Evolutionary conservation across 495 filamentous ascomycete genomes (phyloP).

Genomic region (Xylaria palmicola): DNA sequence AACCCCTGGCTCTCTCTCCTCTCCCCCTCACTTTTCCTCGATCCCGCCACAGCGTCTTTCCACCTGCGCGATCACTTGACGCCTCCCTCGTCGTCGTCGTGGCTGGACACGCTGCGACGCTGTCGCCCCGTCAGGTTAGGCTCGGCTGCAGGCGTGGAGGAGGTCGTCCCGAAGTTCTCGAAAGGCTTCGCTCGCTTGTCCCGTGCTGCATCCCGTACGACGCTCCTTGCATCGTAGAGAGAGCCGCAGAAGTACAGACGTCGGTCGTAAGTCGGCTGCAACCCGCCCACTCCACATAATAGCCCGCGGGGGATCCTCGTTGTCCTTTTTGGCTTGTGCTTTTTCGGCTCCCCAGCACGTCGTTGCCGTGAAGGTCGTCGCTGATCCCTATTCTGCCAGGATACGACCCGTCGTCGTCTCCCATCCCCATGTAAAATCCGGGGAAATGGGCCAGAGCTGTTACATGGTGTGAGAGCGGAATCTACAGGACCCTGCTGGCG

Average conservation of each 20-base stretch:
- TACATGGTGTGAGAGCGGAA: not conserved
- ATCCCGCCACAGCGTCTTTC: not conserved
- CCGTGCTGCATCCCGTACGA: not conserved
- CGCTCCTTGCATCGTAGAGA: not conserved
- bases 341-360: constrained; percentile 2
- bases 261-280: too few species aligned
- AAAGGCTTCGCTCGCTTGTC: constrained; percentile 5
- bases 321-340: not conserved
- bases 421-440: constrained; percentile 13
- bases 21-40: not conserved
- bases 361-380: not conserved
- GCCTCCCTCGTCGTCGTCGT: not conserved
- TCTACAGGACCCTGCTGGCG: not conserved
- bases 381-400: not conserved
- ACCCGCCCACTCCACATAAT: not conserved
- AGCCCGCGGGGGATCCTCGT: not conserved
- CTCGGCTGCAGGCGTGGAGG: constrained; percentile 5
- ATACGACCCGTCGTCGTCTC: not conserved
- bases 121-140: not conserved
- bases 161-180: constrained; percentile 17
- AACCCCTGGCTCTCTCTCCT: not conserved
- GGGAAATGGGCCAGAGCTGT: constrained; percentile 12
- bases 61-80: not conserved
- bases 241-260: constrained; percentile 4
- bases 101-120: not conserved